These are phyloP conservation scores for Candida morakotiae DNA, from an alignment of 805 yeast species.

Conservation along the genomic window DNA sequence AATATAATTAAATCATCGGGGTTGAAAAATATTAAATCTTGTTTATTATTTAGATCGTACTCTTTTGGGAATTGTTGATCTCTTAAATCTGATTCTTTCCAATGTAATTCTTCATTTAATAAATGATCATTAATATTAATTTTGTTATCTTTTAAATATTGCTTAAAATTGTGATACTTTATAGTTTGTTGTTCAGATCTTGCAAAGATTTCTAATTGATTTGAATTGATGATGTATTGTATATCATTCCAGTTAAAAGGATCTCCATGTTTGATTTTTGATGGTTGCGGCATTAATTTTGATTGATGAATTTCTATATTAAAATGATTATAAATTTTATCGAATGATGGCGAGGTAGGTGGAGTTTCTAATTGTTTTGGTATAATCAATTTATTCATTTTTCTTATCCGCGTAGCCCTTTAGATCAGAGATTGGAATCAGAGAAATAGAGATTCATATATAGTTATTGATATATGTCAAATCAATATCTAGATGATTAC, in stretches of 20 bases:
- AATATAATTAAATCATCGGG: slow-evolving; percentile 43
- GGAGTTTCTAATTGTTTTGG: slow-evolving; percentile 8
- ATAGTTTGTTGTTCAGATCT: slow-evolving; percentile 44
- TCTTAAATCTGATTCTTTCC: slow-evolving; percentile 37
- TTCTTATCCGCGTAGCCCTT: too few species aligned
- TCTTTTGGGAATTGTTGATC: slow-evolving; percentile 10
- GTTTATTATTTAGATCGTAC: slow-evolving; percentile 14
- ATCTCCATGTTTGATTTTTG: slow-evolving; percentile 21
- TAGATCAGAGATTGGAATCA: background rate
- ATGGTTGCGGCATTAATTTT: slow-evolving; percentile 34
- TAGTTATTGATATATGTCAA: too few species aligned
- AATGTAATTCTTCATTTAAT: slow-evolving; percentile 42
- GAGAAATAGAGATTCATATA: background rate
- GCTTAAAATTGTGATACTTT: slow-evolving; percentile 45
- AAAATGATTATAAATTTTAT: slow-evolving; percentile 6
- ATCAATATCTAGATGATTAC: background rate
- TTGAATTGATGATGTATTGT: slow-evolving; percentile 30
- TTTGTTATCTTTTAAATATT: slow-evolving; percentile 25
- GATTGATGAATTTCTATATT: slow-evolving; percentile 20
- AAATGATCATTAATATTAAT: slow-evolving; percentile 47
- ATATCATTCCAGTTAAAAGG: slow-evolving; percentile 49
- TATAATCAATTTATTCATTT: background rate
- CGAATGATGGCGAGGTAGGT: slow-evolving; percentile 8
- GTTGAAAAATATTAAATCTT: slow-evolving; percentile 39
- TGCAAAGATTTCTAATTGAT: slow-evolving; percentile 45